phyloP scores from a whole-genome alignment of 2,329 filamentous ascomycete species.

The Endothia cerciana region DNA sequence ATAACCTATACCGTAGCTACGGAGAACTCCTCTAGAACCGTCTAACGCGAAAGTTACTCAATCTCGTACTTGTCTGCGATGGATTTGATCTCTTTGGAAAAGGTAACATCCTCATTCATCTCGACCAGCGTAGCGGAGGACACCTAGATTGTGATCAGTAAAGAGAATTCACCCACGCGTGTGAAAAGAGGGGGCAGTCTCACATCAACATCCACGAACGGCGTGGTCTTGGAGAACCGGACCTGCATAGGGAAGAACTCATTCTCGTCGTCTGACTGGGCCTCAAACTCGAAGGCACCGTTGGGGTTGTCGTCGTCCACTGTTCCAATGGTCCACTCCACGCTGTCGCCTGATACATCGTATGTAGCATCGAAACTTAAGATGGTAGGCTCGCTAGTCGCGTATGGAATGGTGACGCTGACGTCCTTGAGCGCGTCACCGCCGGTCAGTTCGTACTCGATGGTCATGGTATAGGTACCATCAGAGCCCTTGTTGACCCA shows the following conservation, averaged over 20 bases:
- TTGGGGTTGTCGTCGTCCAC: constrained; percentile 81
- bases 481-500: constrained; percentile 91
- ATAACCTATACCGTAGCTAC: constrained; percentile 17
- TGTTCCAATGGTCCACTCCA: constrained; percentile 92
- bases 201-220: constrained; percentile 93
- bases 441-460: constrained; percentile 93
- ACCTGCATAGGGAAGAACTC: constrained; percentile 99
- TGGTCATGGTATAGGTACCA: constrained; percentile 83
- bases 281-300: constrained; percentile 95
- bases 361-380: constrained; percentile 94
- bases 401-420: constrained; percentile 84
- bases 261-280: constrained; percentile 81
- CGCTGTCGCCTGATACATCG: constrained; percentile 86
- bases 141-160: constrained; percentile 50
- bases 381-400: constrained; percentile 81
- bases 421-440: constrained; percentile 81
- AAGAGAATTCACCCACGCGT: not conserved
- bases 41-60: constrained; percentile 55
- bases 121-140: constrained; percentile 71
- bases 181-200: constrained; percentile 47
- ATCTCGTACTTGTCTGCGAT: constrained; percentile 77
- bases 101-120: constrained; percentile 77
- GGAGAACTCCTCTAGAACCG: constrained; percentile 23
- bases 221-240: constrained; percentile 81
- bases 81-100: constrained; percentile 81